phyloP scores from a whole-genome alignment of 495 filamentous ascomycete species.

The Pseudomonodictys pantanalensis region DNA sequence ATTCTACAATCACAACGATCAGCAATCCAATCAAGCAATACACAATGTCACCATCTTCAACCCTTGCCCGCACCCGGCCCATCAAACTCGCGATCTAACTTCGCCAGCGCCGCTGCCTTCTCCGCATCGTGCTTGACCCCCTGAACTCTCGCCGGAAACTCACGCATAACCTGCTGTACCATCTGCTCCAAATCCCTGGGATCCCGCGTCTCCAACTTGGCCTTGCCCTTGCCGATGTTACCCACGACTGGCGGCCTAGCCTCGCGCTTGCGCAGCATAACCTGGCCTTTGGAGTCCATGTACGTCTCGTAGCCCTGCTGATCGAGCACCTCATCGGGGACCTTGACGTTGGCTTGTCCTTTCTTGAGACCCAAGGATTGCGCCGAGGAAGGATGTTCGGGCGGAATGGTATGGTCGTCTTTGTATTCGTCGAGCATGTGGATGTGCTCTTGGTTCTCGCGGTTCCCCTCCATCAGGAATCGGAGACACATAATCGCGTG shows the following conservation, averaged over 20 bases:
- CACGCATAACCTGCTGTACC: constrained; percentile 39
- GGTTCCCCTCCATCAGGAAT: constrained; percentile 81
- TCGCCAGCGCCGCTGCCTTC: constrained; percentile 38
- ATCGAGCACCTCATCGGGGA: constrained; percentile 43
- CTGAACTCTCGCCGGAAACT: constrained; percentile 33
- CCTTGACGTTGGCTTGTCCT: constrained; percentile 12
- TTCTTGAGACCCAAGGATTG: not conserved
- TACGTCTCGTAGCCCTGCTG: constrained; percentile 44
- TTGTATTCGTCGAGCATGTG: constrained; percentile 51
- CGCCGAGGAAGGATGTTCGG: not conserved
- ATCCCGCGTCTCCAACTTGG: constrained; percentile 30
- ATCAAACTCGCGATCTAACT: constrained; percentile 41
- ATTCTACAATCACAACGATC: too few species aligned
- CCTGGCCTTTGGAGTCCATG: constrained; percentile 41
- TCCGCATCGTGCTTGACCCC: constrained; percentile 31
- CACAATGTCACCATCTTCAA: too few species aligned
- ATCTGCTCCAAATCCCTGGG: constrained; percentile 33
- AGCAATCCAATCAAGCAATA: too few species aligned
- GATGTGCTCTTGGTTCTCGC: constrained; percentile 73
- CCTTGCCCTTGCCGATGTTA: constrained; percentile 13
- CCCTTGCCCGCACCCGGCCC: constrained; percentile 3
- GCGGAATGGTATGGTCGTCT: not conserved
- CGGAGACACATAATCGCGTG: constrained; percentile 88
- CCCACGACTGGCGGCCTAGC: not conserved
- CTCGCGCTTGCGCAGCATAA: constrained; percentile 33